A percentile compares a stretch with the other conserved stretches of the same genome.
These are phyloP conservation scores for Xylariaceae sp. DNA, from an alignment of 2,329 filamentous ascomycete species.

Conservation along the genomic window DNA sequence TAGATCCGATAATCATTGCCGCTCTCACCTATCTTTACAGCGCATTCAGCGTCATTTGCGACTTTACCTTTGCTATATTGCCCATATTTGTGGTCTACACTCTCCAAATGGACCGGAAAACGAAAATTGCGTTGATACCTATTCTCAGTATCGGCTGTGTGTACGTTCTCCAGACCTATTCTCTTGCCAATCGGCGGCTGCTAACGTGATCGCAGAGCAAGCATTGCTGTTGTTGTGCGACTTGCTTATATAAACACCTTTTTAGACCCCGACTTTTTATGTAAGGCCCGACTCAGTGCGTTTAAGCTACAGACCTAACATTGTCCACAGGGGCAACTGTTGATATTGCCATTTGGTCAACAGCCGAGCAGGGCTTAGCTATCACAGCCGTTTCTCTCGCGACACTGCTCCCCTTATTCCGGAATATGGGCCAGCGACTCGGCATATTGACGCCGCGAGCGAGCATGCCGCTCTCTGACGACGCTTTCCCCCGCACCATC, in stretches of 20 bases:
- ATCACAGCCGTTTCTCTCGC: slow-evolving; percentile 55
- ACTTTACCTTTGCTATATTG: slow-evolving; percentile 57
- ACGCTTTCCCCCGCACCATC: background rate
- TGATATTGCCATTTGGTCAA: slow-evolving; percentile 56
- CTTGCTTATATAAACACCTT: slow-evolving; percentile 48
- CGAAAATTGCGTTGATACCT: slow-evolving; percentile 52
- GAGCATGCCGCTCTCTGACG: slow-evolving; percentile 7
- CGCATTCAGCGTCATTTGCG: slow-evolving; percentile 51
- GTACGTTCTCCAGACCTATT: slow-evolving; percentile 15
- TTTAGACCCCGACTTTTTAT: slow-evolving; percentile 50
- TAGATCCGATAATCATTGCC: slow-evolving; percentile 47
- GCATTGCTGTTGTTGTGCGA: slow-evolving; percentile 50
- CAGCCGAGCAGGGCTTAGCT: slow-evolving; percentile 53
- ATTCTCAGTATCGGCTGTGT: slow-evolving; percentile 57
- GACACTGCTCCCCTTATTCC: slow-evolving; percentile 53
- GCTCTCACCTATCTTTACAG: slow-evolving; percentile 53
- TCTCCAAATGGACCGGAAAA: slow-evolving; percentile 53
- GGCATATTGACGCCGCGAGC: slow-evolving; percentile 13
- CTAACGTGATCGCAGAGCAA: slow-evolving; percentile 44
- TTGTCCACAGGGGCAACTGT: slow-evolving; percentile 41
- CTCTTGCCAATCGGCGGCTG: background rate
- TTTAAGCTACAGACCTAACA: background rate
- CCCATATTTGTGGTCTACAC: slow-evolving; percentile 54
- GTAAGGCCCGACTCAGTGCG: background rate
- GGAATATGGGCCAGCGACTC: slow-evolving; percentile 42